Evolutionary conservation across 805 yeast genomes (phyloP).

Genomic region (Wickerhamomyces chaumierensis): DNA sequence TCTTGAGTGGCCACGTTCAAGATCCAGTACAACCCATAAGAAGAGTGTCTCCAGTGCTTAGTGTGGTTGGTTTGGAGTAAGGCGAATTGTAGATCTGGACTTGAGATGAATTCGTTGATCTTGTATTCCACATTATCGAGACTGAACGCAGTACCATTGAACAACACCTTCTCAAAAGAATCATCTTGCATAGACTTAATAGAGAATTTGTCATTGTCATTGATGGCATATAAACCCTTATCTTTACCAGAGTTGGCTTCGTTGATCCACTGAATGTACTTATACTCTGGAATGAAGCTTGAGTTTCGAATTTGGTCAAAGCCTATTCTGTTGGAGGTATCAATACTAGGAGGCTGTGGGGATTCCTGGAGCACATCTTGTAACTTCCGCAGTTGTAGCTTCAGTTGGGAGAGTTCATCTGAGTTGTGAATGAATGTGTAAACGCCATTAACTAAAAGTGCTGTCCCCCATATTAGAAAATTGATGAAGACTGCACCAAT

Average conservation of each 20-base stretch:
- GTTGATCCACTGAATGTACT: slow-evolving; percentile 61
- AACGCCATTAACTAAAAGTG: slow-evolving; percentile 2
- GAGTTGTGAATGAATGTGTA: slow-evolving; percentile 2
- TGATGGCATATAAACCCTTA: slow-evolving; percentile 55
- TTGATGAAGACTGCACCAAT: too few relatives aligned
- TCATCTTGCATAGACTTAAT: slow-evolving; percentile 40
- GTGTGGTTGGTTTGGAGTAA: slow-evolving; percentile 49
- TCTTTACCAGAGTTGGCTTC: slow-evolving; percentile 41
- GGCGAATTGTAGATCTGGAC: slow-evolving; percentile 54
- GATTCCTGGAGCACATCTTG: slow-evolving; percentile 9
- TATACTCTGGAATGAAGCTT: slow-evolving; percentile 39
- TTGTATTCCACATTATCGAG: slow-evolving; percentile 28
- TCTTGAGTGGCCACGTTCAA: slow-evolving; percentile 21
- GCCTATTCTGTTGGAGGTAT: slow-evolving; percentile 6
- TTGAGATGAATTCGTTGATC: slow-evolving; percentile 47
- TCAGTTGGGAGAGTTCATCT: too few relatives aligned
- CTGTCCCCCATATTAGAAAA: slow-evolving; percentile 7
- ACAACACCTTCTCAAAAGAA: slow-evolving; percentile 32
- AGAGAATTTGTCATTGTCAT: slow-evolving; percentile 34
- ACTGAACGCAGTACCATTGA: slow-evolving; percentile 35
- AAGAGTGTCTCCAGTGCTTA: slow-evolving; percentile 48
- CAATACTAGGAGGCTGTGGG: slow-evolving; percentile 3
- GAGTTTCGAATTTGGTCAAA: slow-evolving; percentile 41
- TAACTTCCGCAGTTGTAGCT: not conserved
- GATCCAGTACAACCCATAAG: slow-evolving; percentile 31